Base-by-base conservation (phyloP, 768 basidiomycete genomes). In the Termitomyces heimii region DNA sequence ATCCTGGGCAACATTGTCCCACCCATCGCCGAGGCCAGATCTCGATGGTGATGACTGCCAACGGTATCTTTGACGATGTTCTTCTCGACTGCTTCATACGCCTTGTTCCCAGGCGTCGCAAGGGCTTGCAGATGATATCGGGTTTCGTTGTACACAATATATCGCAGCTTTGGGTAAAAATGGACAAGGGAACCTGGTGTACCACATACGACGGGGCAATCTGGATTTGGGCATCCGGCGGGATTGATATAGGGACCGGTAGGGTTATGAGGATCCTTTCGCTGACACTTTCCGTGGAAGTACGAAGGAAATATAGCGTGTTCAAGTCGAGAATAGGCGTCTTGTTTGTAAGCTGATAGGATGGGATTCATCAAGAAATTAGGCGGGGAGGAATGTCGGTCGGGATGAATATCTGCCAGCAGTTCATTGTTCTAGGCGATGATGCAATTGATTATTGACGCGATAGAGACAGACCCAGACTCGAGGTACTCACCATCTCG, bases 161-260 rank as follows among this genome's bases (percentile, higher is more conserved):
- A 68, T 34, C 70, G 65, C 20, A 90, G 73, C 29, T 62, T 74
- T 8, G 72, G 50, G 69, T 77, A 90, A 71, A 82, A 87, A 70
- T 89, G 87, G 10, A 86, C 79, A 62, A 92, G 70, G 3, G 88
- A 90, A 10, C 89, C 88, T n/a, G 89, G 87, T 5, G 89, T 91
- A 64, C 89, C 88, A 60, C 89, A 91, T 32, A 89, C 81, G 55
- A 89, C 80, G 22, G 86, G 82, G 66, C 89, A 92, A 64, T 90
- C 82, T 35, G 88, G 87, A 62, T 90, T 88, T 9, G 89, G 89
- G 62, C 89, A 91, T 24, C 89, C 89, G 2, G 71, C 53, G 16
- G 88, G 89, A 40, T 86, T 80, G 55, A 76, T 70, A 42, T 13
- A 26, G 1, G 60, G 63, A n/a, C 54, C 62, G 22, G 55, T 48